These are phyloP conservation scores for Huntiella savannae DNA, from an alignment of 2,329 filamentous ascomycete species.

Conservation along the genomic window DNA sequence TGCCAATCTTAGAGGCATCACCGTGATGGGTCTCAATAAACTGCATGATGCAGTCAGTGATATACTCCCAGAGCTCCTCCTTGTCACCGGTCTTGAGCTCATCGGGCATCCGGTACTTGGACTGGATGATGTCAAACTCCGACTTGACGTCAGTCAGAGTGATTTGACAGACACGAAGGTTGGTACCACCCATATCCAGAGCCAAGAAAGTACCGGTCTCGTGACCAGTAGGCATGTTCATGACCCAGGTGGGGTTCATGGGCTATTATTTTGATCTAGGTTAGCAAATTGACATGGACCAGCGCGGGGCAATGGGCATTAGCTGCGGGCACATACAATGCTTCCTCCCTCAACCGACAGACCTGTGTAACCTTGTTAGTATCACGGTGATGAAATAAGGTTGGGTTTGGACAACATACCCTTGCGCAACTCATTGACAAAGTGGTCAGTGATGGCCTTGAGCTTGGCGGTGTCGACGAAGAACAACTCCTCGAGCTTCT, in stretches of 20 bases:
- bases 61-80: constrained; percentile 86
- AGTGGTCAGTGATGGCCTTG: constrained; percentile 80
- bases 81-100: constrained; percentile 71
- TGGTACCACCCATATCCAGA: constrained; percentile 91
- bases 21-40: constrained; percentile 77
- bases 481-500: constrained; percentile 67
- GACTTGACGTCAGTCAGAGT: constrained; percentile 72
- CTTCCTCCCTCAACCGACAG: constrained; percentile 64
- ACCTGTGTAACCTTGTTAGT: constrained; percentile 3
- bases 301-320: too few species aligned
- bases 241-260: constrained; percentile 96
- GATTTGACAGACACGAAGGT: constrained; percentile 86
- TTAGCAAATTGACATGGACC: too few species aligned
- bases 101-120: constrained; percentile 87
- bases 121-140: constrained; percentile 87
- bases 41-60: constrained; percentile 78
- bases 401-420: constrained; percentile 28
- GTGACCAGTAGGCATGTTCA: constrained; percentile 68
- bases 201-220: constrained; percentile 79
- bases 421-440: constrained; percentile 72
- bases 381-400: neutral
- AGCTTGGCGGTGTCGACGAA: constrained; percentile 60
- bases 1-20: constrained; percentile 38
- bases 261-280: constrained; percentile 34
- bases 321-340: constrained; percentile 45